A percentile compares a stretch with the other conserved stretches of the same genome.
Conservation (phyloP, 257 asterid genomes). For the Lycium barbarum region DNA sequence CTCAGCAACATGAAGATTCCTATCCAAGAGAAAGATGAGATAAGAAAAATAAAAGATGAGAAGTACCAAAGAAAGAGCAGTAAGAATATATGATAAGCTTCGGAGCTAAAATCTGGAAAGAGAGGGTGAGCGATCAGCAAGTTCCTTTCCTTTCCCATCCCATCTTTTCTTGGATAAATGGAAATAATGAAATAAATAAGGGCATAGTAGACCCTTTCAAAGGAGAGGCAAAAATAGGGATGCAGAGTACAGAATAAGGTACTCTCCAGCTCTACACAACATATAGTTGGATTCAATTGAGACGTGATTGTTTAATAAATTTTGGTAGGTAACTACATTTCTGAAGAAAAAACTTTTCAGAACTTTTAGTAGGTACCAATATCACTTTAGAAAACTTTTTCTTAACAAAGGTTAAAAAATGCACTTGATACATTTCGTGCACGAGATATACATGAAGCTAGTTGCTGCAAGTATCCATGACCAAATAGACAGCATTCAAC, state of each 20-base stretch:
- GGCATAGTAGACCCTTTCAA: background rate
- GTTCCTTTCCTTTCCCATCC: background rate
- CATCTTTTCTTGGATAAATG: background rate
- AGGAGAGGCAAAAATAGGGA: background rate
- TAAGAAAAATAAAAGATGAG: constrained; percentile 28
- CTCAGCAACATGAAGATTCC: constrained; percentile 95
- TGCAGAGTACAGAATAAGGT: background rate
- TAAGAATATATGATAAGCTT: background rate
- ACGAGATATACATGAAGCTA: constrained; percentile 17
- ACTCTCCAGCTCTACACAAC: background rate
- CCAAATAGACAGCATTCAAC: background rate
- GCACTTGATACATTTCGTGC: background rate
- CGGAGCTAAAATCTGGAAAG: constrained; percentile 27
- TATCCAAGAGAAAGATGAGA: constrained; percentile 41
- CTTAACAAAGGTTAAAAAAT: background rate
- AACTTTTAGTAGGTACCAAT: background rate
- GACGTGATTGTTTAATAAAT: background rate
- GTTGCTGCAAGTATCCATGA: background rate
- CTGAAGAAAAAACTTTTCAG: background rate
- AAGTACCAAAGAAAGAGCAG: background rate
- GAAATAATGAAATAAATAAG: background rate
- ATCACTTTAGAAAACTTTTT: constrained; percentile 6
- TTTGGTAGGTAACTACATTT: background rate
- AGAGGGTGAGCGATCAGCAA: background rate
- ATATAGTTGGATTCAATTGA: background rate